These are phyloP conservation scores for Cryphonectria naterciae DNA, from an alignment of 2,329 filamentous ascomycete genomes.

Conservation along the genomic window DNA sequence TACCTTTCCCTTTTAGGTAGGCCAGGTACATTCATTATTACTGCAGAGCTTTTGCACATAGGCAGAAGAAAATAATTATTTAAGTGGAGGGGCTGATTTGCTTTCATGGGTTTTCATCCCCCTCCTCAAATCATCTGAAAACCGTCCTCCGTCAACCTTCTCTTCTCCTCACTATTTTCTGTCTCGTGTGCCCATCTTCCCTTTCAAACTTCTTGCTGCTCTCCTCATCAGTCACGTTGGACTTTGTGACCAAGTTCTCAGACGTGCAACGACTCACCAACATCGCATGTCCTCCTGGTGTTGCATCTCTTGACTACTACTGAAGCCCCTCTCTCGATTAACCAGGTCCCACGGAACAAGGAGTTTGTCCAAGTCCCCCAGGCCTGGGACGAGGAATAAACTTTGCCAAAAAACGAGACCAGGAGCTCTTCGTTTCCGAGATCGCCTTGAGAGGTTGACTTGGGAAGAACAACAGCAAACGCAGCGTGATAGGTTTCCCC, in stretches of 20 bases:
- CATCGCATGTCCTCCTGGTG: slow-evolving; percentile 11
- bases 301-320: slow-evolving; percentile 6
- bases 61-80: not conserved
- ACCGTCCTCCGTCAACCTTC: not conserved
- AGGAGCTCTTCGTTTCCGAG: slow-evolving; percentile 2
- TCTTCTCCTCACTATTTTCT: not conserved
- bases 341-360: slow-evolving; percentile 28
- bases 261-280: slow-evolving; percentile 8
- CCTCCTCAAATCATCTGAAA: not conserved
- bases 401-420: slow-evolving; percentile 17
- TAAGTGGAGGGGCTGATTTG: not conserved
- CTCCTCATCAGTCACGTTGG: not conserved
- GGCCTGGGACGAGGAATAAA: not conserved
- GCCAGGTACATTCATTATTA: not conserved
- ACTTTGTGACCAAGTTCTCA: slow-evolving; percentile 13
- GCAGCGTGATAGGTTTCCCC: slow-evolving; percentile 7
- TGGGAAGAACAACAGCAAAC: slow-evolving; percentile 7
- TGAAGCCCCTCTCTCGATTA: slow-evolving; percentile 25
- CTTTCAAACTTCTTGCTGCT: not conserved
- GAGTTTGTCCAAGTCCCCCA: slow-evolving; percentile 21
- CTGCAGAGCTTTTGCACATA: not conserved
- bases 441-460: slow-evolving; percentile 12
- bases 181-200: not conserved
- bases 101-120: not conserved
- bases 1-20: slow-evolving; percentile 6